Evolutionary conservation across 2,329 filamentous ascomycete genomes (phyloP), one percentile per base, ranked within the genome.

Genomic region (Aspergillus carbonarius): DNA sequence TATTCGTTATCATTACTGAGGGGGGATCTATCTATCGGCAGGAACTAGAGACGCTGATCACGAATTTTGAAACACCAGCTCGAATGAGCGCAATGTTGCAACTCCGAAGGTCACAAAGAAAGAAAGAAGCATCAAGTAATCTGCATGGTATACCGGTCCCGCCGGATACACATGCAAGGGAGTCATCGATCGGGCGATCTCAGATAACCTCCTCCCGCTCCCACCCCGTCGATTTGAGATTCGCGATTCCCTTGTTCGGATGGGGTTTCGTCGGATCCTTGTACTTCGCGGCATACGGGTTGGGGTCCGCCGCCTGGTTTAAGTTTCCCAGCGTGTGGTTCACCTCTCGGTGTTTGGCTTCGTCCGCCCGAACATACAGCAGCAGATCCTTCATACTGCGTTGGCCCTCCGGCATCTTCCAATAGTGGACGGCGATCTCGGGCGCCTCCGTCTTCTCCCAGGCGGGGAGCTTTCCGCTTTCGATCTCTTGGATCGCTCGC

Each of bases 301-400:
- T 99, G 1, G 93, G 93, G 70, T 99, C 95, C 34, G 87, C 82
- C 54, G 85, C 87, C 72, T 95, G 92, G 66, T 96, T 81, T 59
- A 99, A 81, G 72, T 98, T 98, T 53, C 90, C 87, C 42, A 99
- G 78, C 0, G 95, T 98, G 74, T 99, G 95, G 77, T 99, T 98
- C 67, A 98, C 93, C 71, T 96, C 95, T 34, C 95, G 84, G 71
- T 96, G 92, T 73, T 91, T 90, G 4, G 91, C 91, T 76, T 96
- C 92, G 70, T 93, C 90, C n/a, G 90, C 91, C 30, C 93, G 85
- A 66, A 97, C 90, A 73, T 98, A 97, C 52, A 95, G 78, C 54
- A 98, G 82, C 61, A 98, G 77, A 70, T 98, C 92, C 68, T 83
- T 85, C 91, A 99, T 96, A 1, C 87, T 90, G 25, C 88, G 84